Conservation (phyloP, 129 eudicot genomes). For the Glebionis coronaria region DNA sequence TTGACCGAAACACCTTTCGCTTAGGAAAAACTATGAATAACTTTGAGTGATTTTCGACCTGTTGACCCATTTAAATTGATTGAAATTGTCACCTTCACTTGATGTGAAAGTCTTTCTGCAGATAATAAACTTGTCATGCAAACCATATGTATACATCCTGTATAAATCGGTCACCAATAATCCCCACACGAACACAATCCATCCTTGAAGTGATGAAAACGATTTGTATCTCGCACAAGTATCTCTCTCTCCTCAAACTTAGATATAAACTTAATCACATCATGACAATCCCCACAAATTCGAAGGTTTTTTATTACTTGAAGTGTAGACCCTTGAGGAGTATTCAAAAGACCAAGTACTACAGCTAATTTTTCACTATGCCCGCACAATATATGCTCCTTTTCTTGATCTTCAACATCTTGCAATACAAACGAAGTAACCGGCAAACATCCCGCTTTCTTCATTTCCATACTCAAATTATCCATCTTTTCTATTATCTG, state of each 20-base stretch:
- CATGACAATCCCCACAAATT: slow-evolving; percentile 84
- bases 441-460: slow-evolving; percentile 54
- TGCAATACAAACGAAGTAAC: slow-evolving; percentile 73
- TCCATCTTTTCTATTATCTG: slow-evolving; percentile 53
- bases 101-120: too few species aligned
- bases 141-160: too few species aligned
- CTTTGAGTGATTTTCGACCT: too few species aligned
- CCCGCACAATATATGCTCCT: slow-evolving; percentile 86
- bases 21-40: too few species aligned
- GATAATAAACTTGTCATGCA: too few species aligned
- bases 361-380: too few species aligned
- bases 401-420: slow-evolving; percentile 98
- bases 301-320: slow-evolving; percentile 87
- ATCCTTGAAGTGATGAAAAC: slow-evolving; percentile 85
- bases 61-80: too few species aligned
- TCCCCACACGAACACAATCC: slow-evolving; percentile 39
- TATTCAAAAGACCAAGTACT: slow-evolving; percentile 75
- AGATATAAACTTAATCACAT: slow-evolving; percentile 70
- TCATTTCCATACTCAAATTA: slow-evolving; percentile 55
- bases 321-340: slow-evolving; percentile 54
- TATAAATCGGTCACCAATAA: not conserved
- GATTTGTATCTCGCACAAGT: slow-evolving; percentile 78
- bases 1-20: too few species aligned
- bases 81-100: too few species aligned
- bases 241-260: slow-evolving; percentile 66